phyloP scores from a whole-genome alignment of 306 rosid genomes.

The Trifolium repens region DNA sequence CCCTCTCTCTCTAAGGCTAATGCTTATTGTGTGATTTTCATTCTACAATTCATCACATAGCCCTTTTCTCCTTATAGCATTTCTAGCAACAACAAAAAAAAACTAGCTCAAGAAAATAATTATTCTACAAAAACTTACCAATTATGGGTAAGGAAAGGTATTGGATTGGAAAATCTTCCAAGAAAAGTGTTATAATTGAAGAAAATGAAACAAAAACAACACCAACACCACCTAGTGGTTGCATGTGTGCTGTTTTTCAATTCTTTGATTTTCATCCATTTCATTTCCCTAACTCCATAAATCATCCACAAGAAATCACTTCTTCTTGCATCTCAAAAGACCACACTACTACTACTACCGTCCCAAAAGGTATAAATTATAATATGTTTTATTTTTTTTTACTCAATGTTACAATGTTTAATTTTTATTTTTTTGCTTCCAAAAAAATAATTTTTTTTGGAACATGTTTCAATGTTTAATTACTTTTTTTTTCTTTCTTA shows the following conservation, averaged over 20 bases:
- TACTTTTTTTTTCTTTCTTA: neutral
- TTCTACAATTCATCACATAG: constrained; percentile 40
- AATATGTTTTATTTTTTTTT: neutral
- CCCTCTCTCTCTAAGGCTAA: constrained; percentile 24
- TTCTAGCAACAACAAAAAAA: too few species aligned
- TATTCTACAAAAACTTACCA: constrained; percentile 16
- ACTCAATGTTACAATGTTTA: too few species aligned
- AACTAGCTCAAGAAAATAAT: constrained; percentile 7
- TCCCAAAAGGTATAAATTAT: constrained; percentile 63
- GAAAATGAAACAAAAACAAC: constrained; percentile 8
- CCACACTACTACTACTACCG: neutral
- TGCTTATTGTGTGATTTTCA: constrained; percentile 43
- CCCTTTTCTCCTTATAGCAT: constrained; percentile 20
- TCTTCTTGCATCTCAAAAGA: constrained; percentile 40
- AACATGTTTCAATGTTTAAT: neutral
- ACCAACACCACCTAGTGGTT: constrained; percentile 59
- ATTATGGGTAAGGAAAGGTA: constrained; percentile 73
- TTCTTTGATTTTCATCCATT: constrained; percentile 80
- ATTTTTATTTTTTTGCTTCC: neutral
- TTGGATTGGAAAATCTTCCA: constrained; percentile 61
- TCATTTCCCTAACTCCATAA: constrained; percentile 45
- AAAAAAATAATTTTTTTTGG: too few species aligned
- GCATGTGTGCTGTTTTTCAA: constrained; percentile 85
- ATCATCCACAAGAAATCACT: constrained; percentile 49
- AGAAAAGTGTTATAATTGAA: constrained; percentile 45